Percentiles rank a stretch among this genome's conserved stretches.
These are phyloP conservation scores for Purpureocillium takamizusanense DNA, from an alignment of 2,329 filamentous ascomycete species.

Conservation along the genomic window DNA sequence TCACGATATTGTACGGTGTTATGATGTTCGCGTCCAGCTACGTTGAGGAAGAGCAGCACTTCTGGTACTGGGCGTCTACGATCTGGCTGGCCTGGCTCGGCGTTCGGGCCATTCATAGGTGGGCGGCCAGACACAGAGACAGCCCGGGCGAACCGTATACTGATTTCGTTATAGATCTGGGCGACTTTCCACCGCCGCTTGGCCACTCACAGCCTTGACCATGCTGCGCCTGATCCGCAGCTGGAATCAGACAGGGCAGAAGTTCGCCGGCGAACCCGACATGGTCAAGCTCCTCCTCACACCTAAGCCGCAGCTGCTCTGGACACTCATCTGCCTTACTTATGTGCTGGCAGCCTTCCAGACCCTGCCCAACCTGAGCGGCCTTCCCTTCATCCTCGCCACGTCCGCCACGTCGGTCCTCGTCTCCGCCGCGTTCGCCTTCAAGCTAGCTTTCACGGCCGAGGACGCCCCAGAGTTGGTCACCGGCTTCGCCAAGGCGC, in stretches of 20 bases:
- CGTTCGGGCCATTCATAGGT: conserved; percentile 35
- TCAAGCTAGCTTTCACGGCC: conserved; percentile 83
- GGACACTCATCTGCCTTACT: conserved; percentile 60
- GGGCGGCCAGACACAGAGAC: conserved; percentile 1
- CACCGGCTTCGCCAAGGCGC: conserved; percentile 29
- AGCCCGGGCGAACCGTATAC: conserved; percentile 3
- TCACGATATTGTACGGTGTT: conserved; percentile 56
- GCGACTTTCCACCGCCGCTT: conserved; percentile 20
- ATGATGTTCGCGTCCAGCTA: conserved; percentile 99
- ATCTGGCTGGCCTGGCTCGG: conserved; percentile 55
- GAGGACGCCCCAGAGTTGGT: conserved; percentile 83
- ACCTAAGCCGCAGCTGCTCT: conserved; percentile 58
- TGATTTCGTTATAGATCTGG: conserved; percentile 12
- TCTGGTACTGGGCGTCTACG: conserved; percentile 88
- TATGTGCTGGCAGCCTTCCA: conserved; percentile 54
- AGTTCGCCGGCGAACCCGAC: conserved; percentile 84
- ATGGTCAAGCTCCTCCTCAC: conserved; percentile 66
- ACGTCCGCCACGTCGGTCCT: conserved; percentile 33
- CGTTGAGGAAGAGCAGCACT: conserved; percentile 96
- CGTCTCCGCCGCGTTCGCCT: conserved; percentile 54
- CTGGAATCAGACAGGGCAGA: conserved; percentile 98
- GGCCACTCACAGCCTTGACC: conserved; percentile 38
- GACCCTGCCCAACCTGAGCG: conserved; percentile 31
- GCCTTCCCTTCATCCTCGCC: conserved; percentile 30
- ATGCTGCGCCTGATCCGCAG: conserved; percentile 59